Base-by-base conservation (phyloP, 305 asterid species). In the Stenogyne calaminthoides region DNA sequence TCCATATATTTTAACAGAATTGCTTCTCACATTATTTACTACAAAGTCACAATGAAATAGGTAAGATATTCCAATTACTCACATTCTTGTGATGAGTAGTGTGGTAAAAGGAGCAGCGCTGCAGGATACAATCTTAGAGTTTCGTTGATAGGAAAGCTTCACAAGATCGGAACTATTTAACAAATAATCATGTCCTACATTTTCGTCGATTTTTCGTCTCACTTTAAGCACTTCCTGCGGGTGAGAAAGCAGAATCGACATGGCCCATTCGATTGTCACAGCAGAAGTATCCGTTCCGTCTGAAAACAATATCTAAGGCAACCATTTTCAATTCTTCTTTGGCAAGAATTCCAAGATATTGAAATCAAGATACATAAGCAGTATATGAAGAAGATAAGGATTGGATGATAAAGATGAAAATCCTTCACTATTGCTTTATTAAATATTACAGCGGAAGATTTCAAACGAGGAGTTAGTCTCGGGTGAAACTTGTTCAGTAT, bases 211-310 rank as follows among this genome's bases (percentile, higher is more conserved):
- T 67, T 88, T 89, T 32, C 55, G 44, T 40, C 51, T 73, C 1
- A 86, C 77, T 42, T 67, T 84, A 18, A 6, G 56, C 34, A 88
- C 42, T n/a, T 70, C 68, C 9, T 82, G 59, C 1, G 85, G 88
- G 29, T 88, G 78, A 44, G 77, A 74, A 19, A 84, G 83, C 56
- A 88, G 73, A 67, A 77, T 79, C 7, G 87, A 73, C 77, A 85
- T 72, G 1, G 88, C 84, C 80, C 88, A 82, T 77, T 84, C 85
- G 8, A 80, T 49, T 15, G 90, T 82, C 57, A 57, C 39, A 8
- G 83, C 67, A 7, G 88, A 62, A 11, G 90, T 85, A 27, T 85
- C 86, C 8, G 80, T 70, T 44, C 90, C 93, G 22, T 86, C 85
- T 27, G 71, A 6, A 10, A 81, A 46, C 76, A 81, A 46, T 47